Percentiles rank a stretch among this genome's conserved stretches.
Conservation (phyloP, 1,284 basidiomycete species). For the Cutaneotrichosporon sp. region DNA sequence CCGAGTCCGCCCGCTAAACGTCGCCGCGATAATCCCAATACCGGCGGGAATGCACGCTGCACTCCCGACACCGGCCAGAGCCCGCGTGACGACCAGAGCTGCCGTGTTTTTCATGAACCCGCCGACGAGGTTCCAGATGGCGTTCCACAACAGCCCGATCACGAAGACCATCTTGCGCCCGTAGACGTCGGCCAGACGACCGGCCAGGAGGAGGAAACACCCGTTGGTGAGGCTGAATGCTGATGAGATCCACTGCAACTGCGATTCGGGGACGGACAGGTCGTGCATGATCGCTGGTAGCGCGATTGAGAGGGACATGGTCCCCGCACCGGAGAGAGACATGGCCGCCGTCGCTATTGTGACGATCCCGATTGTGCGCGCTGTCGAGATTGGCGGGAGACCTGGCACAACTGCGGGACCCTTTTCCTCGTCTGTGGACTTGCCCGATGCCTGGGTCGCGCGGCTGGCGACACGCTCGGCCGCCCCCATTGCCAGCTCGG, state of each 20-base stretch:
- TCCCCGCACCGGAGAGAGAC: slow-evolving; percentile 17
- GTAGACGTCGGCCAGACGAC: slow-evolving; percentile 66
- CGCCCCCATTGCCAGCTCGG: slow-evolving; percentile 10
- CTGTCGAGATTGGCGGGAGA: neutral
- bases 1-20: slow-evolving; percentile 63
- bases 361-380: slow-evolving; percentile 14
- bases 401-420: no score
- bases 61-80: slow-evolving; percentile 32
- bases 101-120: slow-evolving; percentile 41
- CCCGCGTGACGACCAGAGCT: slow-evolving; percentile 34
- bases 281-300: slow-evolving; percentile 60
- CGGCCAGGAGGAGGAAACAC: slow-evolving; percentile 65
- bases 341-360: slow-evolving; percentile 12
- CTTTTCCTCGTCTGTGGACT: no score
- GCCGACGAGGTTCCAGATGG: slow-evolving; percentile 37
- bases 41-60: slow-evolving; percentile 33
- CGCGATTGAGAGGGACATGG: slow-evolving; percentile 52
- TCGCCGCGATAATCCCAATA: slow-evolving; percentile 69
- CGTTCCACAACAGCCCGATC: slow-evolving; percentile 51
- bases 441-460: neutral
- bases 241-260: slow-evolving; percentile 63
- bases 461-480: neutral
- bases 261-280: slow-evolving; percentile 47
- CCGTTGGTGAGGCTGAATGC: slow-evolving; percentile 57
- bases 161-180: slow-evolving; percentile 63